These are phyloP conservation scores for Candida corydali DNA, from an alignment of 805 yeast species.

Conservation along the genomic window DNA sequence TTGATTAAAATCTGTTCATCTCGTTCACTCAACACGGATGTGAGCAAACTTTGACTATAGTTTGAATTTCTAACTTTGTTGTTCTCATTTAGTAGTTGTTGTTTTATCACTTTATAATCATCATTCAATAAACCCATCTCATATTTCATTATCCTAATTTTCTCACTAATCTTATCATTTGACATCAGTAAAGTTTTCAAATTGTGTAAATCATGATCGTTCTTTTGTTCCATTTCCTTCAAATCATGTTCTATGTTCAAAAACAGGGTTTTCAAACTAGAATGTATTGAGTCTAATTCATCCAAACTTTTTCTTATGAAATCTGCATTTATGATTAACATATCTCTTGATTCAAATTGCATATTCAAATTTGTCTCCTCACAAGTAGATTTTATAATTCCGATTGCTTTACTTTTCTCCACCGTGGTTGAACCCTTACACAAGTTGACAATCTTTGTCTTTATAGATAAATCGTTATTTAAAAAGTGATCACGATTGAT, in stretches of 20 bases:
- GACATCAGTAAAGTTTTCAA: not conserved
- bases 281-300: conserved; percentile 10
- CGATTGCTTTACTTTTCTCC: too few relatives aligned
- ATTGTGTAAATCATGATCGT: conserved; percentile 3
- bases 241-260: conserved; percentile 2
- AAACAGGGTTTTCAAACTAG: conserved; percentile 5
- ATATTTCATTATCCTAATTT: too few relatives aligned
- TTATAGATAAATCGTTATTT: too few relatives aligned
- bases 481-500: too few relatives aligned
- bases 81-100: not conserved
- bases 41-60: not conserved
- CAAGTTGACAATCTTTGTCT: too few relatives aligned
- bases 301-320: conserved; percentile 4
- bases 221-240: conserved; percentile 4
- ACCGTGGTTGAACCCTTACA: too few relatives aligned
- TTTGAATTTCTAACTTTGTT: too few relatives aligned
- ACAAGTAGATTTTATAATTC: too few relatives aligned
- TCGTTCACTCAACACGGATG: conserved; percentile 1
- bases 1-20: not conserved
- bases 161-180: conserved; percentile 7
- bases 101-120: not conserved
- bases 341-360: too few relatives aligned
- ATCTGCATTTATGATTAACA: too few relatives aligned
- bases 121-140: conserved; percentile 3
- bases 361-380: too few relatives aligned